Conservation (phyloP, 192 early-diverging fungal species). For the Umbelopsis sp. region DNA sequence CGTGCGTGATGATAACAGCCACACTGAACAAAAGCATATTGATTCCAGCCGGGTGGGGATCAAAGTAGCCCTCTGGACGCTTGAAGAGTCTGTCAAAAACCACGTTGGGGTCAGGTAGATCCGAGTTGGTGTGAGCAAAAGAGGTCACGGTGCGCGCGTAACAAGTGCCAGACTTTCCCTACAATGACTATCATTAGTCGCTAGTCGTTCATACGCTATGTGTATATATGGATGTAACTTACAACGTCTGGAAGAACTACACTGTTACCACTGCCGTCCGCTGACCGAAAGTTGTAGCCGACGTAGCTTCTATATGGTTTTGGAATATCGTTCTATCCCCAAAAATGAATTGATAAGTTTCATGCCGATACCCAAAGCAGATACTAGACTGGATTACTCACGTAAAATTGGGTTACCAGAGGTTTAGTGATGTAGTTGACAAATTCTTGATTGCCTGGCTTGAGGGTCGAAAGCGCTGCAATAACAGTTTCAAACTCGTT, state of each 20-base stretch:
- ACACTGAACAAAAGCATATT: constrained; percentile 45
- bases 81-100: constrained; percentile 26
- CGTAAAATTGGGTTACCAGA: constrained; percentile 18
- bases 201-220: too few relatives aligned
- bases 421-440: constrained; percentile 11
- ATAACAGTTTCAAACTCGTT: constrained; percentile 26
- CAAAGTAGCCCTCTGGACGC: constrained; percentile 22
- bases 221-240: neutral
- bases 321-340: constrained; percentile 23
- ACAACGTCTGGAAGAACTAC: constrained; percentile 22
- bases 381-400: neutral
- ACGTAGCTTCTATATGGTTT: constrained; percentile 29
- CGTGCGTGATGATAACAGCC: constrained; percentile 50
- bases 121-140: neutral
- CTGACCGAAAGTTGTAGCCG: constrained; percentile 21
- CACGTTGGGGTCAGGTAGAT: constrained; percentile 14
- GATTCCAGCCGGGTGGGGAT: constrained; percentile 37
- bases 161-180: constrained; percentile 22
- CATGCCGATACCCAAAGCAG: neutral
- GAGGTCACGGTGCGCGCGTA: constrained; percentile 26
- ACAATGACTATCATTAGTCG: too few relatives aligned
- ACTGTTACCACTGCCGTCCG: constrained; percentile 29
- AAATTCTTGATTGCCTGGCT: constrained; percentile 14
- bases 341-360: neutral
- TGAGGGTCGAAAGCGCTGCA: neutral